These are phyloP conservation scores for Phytophthora rubi DNA, from an alignment of 352 stramenopile genomes.

Conservation along the genomic window DNA sequence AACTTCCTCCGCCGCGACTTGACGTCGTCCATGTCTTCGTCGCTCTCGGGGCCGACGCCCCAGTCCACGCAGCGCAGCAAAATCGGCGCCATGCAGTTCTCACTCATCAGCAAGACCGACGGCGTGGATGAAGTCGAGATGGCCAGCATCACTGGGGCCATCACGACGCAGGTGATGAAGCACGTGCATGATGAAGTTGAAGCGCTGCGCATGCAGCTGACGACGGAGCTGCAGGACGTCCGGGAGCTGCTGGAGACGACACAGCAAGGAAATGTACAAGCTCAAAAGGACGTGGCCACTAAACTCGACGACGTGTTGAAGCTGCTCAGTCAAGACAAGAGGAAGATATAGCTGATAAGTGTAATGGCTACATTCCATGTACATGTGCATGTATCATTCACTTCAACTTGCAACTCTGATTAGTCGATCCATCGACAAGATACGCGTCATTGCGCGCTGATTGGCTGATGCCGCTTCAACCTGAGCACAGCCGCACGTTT, in stretches of 20 bases:
- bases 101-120: slow-evolving; percentile 25
- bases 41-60: slow-evolving; percentile 18
- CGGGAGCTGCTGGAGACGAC: slow-evolving; percentile 35
- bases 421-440: neutral
- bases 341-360: slow-evolving; percentile 10
- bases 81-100: slow-evolving; percentile 27
- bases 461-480: slow-evolving; percentile 21
- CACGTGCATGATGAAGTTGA: slow-evolving; percentile 42
- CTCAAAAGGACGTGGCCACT: slow-evolving; percentile 26
- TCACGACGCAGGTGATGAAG: slow-evolving; percentile 43
- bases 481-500: neutral
- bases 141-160: slow-evolving; percentile 32
- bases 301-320: slow-evolving; percentile 35
- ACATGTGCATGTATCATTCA: neutral
- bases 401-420: slow-evolving; percentile 27
- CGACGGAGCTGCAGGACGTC: slow-evolving; percentile 40
- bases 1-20: slow-evolving; percentile 32
- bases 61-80: neutral
- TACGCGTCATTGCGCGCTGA: neutral
- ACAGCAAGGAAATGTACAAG: slow-evolving; percentile 20
- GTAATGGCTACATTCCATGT: neutral
- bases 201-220: slow-evolving; percentile 39
- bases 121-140: slow-evolving; percentile 21
- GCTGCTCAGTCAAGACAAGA: slow-evolving; percentile 18
- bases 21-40: slow-evolving; percentile 39